Conservation (phyloP, 2,329 filamentous ascomycete species). For the Colletotrichum paranaense region DNA sequence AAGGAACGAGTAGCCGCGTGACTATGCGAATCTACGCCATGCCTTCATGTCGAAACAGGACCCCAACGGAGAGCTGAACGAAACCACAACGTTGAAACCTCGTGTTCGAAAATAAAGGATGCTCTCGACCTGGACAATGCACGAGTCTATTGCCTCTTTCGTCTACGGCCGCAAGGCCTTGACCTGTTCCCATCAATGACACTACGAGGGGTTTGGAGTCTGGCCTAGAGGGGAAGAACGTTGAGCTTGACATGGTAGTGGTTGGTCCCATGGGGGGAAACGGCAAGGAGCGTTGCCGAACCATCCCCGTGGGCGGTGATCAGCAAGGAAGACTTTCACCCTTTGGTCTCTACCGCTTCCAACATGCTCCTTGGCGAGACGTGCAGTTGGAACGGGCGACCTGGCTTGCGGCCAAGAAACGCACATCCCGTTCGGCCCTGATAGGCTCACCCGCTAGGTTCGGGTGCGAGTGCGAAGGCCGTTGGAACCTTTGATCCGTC, state of each 20-base stretch:
- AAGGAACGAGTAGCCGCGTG: background rate
- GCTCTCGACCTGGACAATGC: background rate
- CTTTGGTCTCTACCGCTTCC: background rate
- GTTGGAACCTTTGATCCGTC: background rate
- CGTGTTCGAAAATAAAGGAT: constrained; percentile 28
- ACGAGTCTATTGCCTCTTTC: background rate
- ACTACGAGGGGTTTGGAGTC: background rate
- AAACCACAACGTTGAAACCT: background rate
- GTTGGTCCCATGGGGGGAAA: background rate
- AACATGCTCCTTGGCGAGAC: background rate
- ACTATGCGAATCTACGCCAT: background rate
- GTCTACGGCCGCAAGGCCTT: background rate
- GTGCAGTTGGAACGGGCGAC: background rate
- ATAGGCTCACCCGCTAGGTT: background rate
- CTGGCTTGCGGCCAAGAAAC: background rate
- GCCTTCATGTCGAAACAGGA: constrained; percentile 9
- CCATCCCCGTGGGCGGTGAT: background rate
- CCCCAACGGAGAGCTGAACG: constrained; percentile 18
- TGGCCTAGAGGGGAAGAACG: too few relatives aligned
- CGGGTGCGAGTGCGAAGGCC: background rate
- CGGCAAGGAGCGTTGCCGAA: background rate
- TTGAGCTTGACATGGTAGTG: background rate
- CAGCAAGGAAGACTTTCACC: background rate
- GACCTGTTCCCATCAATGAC: background rate
- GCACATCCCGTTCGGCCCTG: background rate